Percentiles rank a stretch among this genome's conserved stretches.
These are phyloP conservation scores for Mortierella polycephala DNA, from an alignment of 371 early-diverging fungal species.

Conservation along the genomic window DNA sequence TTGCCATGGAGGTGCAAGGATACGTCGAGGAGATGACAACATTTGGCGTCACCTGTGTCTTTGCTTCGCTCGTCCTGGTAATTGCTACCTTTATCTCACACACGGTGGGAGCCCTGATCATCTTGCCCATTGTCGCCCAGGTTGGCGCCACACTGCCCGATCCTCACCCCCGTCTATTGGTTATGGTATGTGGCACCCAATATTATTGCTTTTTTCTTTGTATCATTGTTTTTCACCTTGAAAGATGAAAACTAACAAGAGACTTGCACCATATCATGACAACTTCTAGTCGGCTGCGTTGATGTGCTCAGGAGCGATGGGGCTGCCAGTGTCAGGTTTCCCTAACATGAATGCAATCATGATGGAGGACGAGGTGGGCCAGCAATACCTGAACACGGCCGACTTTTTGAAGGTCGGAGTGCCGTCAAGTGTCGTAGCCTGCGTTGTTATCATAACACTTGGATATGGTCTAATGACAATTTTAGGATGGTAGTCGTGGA, in stretches of 20 bases:
- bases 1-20: slow-evolving; percentile 75
- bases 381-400: slow-evolving; percentile 80
- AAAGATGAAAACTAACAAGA: too few species aligned
- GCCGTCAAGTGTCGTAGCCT: slow-evolving; percentile 78
- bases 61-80: slow-evolving; percentile 75
- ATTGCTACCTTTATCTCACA: slow-evolving; percentile 94
- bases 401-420: slow-evolving; percentile 92
- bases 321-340: slow-evolving; percentile 93
- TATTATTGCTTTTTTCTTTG: too few species aligned
- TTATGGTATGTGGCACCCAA: slow-evolving; percentile 93
- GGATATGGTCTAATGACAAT: slow-evolving; percentile 77
- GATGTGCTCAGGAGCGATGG: slow-evolving; percentile 92
- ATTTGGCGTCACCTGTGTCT: slow-evolving; percentile 75
- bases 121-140: slow-evolving; percentile 82
- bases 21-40: slow-evolving; percentile 72
- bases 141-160: slow-evolving; percentile 79
- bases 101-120: slow-evolving; percentile 92
- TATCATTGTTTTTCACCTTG: not conserved
- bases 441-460: slow-evolving; percentile 76
- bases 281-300: slow-evolving; percentile 71
- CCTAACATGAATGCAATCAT: slow-evolving; percentile 97
- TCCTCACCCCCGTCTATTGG: slow-evolving; percentile 90
- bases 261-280: too few species aligned
- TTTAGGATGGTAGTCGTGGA: slow-evolving; percentile 30
- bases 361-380: slow-evolving; percentile 92